These are phyloP conservation scores for Dalbergia oliveri DNA, from an alignment of 306 rosid genomes.

Conservation along the genomic window DNA sequence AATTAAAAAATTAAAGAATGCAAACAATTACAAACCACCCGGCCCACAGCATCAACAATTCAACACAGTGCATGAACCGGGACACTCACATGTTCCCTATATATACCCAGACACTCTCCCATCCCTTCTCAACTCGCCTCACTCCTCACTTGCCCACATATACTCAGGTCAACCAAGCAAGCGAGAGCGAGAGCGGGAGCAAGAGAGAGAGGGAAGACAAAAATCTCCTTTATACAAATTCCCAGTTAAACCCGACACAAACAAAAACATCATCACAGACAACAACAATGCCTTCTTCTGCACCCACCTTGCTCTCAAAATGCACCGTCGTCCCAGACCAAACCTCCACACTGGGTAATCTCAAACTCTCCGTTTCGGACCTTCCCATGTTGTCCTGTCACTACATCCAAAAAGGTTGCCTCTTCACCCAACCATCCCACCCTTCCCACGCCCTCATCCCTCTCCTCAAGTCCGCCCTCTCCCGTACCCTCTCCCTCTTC, in stretches of 20 bases:
- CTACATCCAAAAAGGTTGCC: constrained; percentile 91
- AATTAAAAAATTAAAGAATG: neutral
- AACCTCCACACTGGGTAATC: constrained; percentile 56
- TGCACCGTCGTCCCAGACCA: constrained; percentile 71
- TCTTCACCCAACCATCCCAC: constrained; percentile 68
- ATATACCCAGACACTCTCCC: constrained; percentile 4
- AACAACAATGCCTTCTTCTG: constrained; percentile 52
- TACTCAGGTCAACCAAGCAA: neutral
- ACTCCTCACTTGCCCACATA: constrained; percentile 45
- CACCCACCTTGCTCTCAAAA: constrained; percentile 56
- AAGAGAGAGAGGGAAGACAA: neutral
- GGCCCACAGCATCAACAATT: neutral
- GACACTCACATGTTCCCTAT: neutral
- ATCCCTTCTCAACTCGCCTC: neutral
- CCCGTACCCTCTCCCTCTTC: constrained; percentile 71
- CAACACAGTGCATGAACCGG: constrained; percentile 45
- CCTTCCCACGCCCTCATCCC: constrained; percentile 50
- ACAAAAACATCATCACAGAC: neutral
- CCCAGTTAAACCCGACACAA: constrained; percentile 4
- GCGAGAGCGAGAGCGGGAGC: neutral
- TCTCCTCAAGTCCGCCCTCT: constrained; percentile 61
- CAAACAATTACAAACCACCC: neutral
- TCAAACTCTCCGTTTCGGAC: constrained; percentile 91
- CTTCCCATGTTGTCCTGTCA: constrained; percentile 94
- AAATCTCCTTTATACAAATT: constrained; percentile 24